Evolutionary conservation across 352 stramenopile species (phyloP).

Genomic region (Hyaloperonospora brassicae): DNA sequence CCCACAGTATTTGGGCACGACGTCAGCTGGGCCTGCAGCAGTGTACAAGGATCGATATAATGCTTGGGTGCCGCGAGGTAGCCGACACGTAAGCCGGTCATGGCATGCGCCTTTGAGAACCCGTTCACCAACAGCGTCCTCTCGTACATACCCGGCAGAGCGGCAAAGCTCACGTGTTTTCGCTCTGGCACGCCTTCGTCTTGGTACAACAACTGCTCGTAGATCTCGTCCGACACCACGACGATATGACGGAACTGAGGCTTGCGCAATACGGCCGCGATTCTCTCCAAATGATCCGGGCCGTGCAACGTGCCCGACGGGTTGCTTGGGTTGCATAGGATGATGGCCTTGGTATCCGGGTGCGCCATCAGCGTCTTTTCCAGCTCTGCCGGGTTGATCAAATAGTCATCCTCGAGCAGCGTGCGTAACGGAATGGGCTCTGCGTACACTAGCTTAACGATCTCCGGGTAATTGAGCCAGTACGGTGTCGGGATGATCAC

Average conservation of each 20-base stretch:
- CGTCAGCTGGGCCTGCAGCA: slow-evolving; percentile 93
- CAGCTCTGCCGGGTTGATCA: slow-evolving; percentile 79
- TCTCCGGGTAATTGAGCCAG: slow-evolving; percentile 95
- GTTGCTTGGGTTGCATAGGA: slow-evolving; percentile 95
- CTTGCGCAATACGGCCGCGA: slow-evolving; percentile 44
- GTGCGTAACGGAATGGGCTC: slow-evolving; percentile 88
- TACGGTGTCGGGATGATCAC: slow-evolving; percentile 94
- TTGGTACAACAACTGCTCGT: slow-evolving; percentile 92
- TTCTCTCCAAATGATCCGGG: slow-evolving; percentile 42
- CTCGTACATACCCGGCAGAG: slow-evolving; percentile 77
- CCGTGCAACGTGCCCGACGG: slow-evolving; percentile 81
- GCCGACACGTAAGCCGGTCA: slow-evolving; percentile 92
- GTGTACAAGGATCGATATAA: slow-evolving; percentile 80
- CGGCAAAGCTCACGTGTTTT: slow-evolving; percentile 61
- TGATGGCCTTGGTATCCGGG: slow-evolving; percentile 78
- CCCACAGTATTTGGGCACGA: slow-evolving; percentile 90
- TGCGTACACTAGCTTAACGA: slow-evolving; percentile 85
- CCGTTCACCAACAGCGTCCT: slow-evolving; percentile 93
- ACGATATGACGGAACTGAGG: slow-evolving; percentile 66
- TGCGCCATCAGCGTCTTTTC: slow-evolving; percentile 55
- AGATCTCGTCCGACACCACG: slow-evolving; percentile 93
- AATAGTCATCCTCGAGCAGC: slow-evolving; percentile 82
- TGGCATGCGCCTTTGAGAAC: slow-evolving; percentile 94
- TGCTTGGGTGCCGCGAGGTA: slow-evolving; percentile 69
- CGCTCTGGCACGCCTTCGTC: slow-evolving; percentile 46